phyloP scores from a whole-genome alignment of 2,329 filamentous ascomycete species.

The Diaporthe aspalathi region DNA sequence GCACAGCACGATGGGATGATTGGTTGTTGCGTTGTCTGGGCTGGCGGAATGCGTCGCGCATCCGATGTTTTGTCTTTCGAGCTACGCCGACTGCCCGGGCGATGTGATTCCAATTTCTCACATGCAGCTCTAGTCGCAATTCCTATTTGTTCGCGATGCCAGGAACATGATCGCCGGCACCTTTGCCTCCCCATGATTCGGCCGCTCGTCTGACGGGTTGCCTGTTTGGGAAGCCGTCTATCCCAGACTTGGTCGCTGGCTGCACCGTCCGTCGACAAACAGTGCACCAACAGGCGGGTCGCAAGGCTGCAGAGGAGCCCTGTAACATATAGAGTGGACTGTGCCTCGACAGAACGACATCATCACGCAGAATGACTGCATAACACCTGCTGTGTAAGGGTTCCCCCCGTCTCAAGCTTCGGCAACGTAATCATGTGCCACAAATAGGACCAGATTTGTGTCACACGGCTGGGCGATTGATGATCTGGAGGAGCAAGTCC shows the following conservation, averaged over 20 bases:
- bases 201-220: constrained; percentile 26
- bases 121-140: constrained; percentile 24
- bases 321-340: background rate
- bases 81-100: constrained; percentile 11
- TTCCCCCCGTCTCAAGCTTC: constrained; percentile 2
- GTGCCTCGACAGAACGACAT: constrained; percentile 18
- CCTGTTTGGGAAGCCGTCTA: constrained; percentile 16
- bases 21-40: constrained; percentile 20
- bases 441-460: constrained; percentile 1
- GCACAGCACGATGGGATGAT: constrained; percentile 17
- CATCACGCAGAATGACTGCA: constrained; percentile 26
- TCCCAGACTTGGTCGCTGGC: constrained; percentile 11
- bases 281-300: constrained; percentile 7
- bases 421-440: constrained; percentile 14
- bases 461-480: background rate
- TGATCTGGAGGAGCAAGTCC: background rate
- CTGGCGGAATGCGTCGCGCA: constrained; percentile 9
- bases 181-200: background rate
- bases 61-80: constrained; percentile 22
- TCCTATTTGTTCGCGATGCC: constrained; percentile 4
- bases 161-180: constrained; percentile 16
- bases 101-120: constrained; percentile 31
- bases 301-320: constrained; percentile 26
- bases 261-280: background rate
- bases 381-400: background rate